A percentile compares a stretch with the other conserved stretches of the same genome.
Conservation (phyloP, 768 basidiomycete species). For the Aureoboletus auriporus region DNA sequence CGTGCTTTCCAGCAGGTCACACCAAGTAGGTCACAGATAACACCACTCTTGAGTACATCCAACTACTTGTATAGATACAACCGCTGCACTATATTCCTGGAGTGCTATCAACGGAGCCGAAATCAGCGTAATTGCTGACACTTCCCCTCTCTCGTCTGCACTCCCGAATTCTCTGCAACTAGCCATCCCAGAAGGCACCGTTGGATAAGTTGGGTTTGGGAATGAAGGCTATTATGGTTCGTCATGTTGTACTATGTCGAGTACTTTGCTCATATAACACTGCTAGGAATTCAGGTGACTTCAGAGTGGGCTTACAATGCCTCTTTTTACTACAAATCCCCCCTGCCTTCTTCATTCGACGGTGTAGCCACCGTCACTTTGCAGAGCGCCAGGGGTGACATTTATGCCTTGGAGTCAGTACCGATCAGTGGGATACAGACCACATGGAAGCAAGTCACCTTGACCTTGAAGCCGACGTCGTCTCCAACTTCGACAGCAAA, state of each 20-base stretch:
- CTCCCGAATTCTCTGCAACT: constrained; percentile 59
- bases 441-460: constrained; percentile 43
- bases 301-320: constrained; percentile 50
- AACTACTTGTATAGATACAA: constrained; percentile 33
- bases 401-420: constrained; percentile 38
- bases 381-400: constrained; percentile 37
- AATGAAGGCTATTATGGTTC: constrained; percentile 56
- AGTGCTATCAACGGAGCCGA: constrained; percentile 37
- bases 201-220: constrained; percentile 45
- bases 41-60: not conserved
- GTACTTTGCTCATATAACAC: too few species aligned
- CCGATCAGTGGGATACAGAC: constrained; percentile 40
- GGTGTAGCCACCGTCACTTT: constrained; percentile 43
- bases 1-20: constrained; percentile 62
- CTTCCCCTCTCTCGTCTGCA: constrained; percentile 48
- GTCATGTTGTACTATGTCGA: not conserved
- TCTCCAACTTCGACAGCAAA: constrained; percentile 42
- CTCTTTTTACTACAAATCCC: constrained; percentile 57
- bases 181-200: constrained; percentile 35
- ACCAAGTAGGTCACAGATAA: constrained; percentile 34
- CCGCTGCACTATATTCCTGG: constrained; percentile 50
- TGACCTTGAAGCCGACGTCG: constrained; percentile 38
- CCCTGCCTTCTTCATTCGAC: constrained; percentile 35
- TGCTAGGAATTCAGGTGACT: constrained; percentile 51
- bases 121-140: constrained; percentile 47